Conservation (phyloP, 768 basidiomycete genomes). For the Kwoniella sp. region DNA sequence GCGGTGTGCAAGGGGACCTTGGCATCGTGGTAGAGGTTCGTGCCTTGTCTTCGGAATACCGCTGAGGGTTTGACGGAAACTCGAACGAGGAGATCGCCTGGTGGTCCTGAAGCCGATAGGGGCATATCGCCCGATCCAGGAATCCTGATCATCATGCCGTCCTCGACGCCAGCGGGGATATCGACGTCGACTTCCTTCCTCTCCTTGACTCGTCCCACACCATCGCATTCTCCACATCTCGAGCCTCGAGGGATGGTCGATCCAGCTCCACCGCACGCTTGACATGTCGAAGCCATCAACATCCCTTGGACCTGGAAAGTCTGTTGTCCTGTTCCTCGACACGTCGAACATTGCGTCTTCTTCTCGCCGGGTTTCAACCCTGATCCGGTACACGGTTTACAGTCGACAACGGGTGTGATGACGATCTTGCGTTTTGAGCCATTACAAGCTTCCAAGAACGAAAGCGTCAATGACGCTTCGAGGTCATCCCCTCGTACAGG, state of each 20-base stretch:
- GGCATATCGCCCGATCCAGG: slow-evolving; percentile 82
- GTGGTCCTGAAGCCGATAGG: slow-evolving; percentile 71
- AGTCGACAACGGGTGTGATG: slow-evolving; percentile 79
- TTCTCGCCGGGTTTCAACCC: slow-evolving; percentile 87
- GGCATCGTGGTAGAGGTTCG: slow-evolving; percentile 85
- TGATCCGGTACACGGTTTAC: slow-evolving; percentile 77
- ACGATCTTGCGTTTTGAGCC: slow-evolving; percentile 76
- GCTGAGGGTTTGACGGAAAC: slow-evolving; percentile 81
- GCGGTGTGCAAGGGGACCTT: slow-evolving; percentile 89
- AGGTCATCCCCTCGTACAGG: slow-evolving; percentile 73
- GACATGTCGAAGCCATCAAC: slow-evolving; percentile 93
- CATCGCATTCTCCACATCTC: slow-evolving; percentile 78
- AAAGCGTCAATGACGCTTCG: slow-evolving; percentile 72
- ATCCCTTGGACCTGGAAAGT: slow-evolving; percentile 93
- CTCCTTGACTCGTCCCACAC: slow-evolving; percentile 79
- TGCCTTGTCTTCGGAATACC: slow-evolving; percentile 84
- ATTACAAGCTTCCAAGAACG: slow-evolving; percentile 93
- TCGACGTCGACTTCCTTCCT: slow-evolving; percentile 20
- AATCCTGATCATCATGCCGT: slow-evolving; percentile 57
- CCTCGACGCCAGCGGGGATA: slow-evolving; percentile 25
- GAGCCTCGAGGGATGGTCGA: slow-evolving; percentile 74
- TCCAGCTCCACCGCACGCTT: slow-evolving; percentile 77
- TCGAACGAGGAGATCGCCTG: slow-evolving; percentile 84
- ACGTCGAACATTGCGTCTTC: slow-evolving; percentile 73
- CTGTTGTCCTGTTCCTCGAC: slow-evolving; percentile 82